Evolutionary conservation across 768 basidiomycete species (phyloP).

Genomic region (Nevesoporus exiguus): DNA sequence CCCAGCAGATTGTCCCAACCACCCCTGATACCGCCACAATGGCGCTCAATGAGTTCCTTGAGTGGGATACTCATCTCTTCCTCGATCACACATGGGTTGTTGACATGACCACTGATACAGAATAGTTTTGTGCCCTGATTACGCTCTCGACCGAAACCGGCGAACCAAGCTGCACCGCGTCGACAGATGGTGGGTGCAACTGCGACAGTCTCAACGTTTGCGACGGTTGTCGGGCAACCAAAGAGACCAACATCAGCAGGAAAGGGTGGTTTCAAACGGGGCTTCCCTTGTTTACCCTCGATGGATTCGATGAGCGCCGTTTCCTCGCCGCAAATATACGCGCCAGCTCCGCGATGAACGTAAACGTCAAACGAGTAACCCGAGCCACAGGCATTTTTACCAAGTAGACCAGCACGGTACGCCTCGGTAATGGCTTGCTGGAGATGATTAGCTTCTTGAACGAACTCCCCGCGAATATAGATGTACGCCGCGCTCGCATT

Average conservation of each 20-base stretch:
- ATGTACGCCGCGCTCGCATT: constrained; percentile 99
- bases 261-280: constrained; percentile 96
- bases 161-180: constrained; percentile 88
- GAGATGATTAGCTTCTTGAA: constrained; percentile 90
- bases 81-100: constrained; percentile 96
- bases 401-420: constrained; percentile 83
- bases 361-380: constrained; percentile 98
- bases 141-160: constrained; percentile 83
- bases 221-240: constrained; percentile 95
- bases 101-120: constrained; percentile 96
- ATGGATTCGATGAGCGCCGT: constrained; percentile 96
- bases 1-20: constrained; percentile 98
- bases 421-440: constrained; percentile 96
- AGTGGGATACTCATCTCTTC: constrained; percentile 99
- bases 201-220: constrained; percentile 97
- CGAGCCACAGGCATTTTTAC: constrained; percentile 86
- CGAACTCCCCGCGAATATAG: constrained; percentile 98
- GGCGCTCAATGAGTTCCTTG: constrained; percentile 91
- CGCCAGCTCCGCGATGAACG: constrained; percentile 96
- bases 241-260: constrained; percentile 98
- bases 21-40: constrained; percentile 91
- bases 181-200: constrained; percentile 96
- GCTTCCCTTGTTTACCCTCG: constrained; percentile 98
- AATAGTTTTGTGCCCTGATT: constrained; percentile 97
- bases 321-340: constrained; percentile 99